Conservation (phyloP, 1,284 basidiomycete species). For the Apiotrichum laibachii region DNA sequence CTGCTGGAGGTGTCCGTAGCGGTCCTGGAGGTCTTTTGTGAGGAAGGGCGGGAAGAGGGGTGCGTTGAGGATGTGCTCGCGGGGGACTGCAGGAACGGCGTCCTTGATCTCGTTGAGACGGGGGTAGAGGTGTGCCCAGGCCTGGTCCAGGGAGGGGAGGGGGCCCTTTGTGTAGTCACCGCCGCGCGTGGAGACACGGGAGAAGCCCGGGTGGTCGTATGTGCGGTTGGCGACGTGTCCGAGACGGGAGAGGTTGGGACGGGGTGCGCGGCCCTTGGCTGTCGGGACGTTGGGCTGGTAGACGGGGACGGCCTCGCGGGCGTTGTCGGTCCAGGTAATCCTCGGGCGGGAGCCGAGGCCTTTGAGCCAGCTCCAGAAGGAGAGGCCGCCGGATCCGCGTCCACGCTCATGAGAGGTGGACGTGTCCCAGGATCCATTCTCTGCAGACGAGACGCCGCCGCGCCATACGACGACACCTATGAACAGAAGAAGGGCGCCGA, state of each 20-base stretch:
- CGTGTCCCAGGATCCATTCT: slow-evolving; percentile 1
- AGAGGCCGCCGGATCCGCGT: neutral
- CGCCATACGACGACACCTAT: neutral
- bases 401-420: neutral
- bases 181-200: slow-evolving; percentile 21
- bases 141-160: slow-evolving; percentile 38
- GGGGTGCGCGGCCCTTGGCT: neutral
- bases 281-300: no score
- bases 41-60: slow-evolving; percentile 43
- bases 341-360: neutral
- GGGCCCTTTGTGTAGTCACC: slow-evolving; percentile 29
- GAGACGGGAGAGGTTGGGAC: slow-evolving; percentile 13
- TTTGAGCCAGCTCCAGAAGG: no score
- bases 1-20: slow-evolving; percentile 39
- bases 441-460: neutral
- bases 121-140: slow-evolving; percentile 36
- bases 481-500: neutral
- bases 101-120: slow-evolving; percentile 34
- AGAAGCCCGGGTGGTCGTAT: slow-evolving; percentile 26
- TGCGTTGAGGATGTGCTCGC: slow-evolving; percentile 38
- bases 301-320: neutral
- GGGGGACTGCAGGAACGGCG: slow-evolving; percentile 27
- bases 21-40: slow-evolving; percentile 32
- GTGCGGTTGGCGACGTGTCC: slow-evolving; percentile 2
- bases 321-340: neutral